These are phyloP conservation scores for Eutrema japonicum DNA, from an alignment of 345 rosid species.

Conservation along the genomic window DNA sequence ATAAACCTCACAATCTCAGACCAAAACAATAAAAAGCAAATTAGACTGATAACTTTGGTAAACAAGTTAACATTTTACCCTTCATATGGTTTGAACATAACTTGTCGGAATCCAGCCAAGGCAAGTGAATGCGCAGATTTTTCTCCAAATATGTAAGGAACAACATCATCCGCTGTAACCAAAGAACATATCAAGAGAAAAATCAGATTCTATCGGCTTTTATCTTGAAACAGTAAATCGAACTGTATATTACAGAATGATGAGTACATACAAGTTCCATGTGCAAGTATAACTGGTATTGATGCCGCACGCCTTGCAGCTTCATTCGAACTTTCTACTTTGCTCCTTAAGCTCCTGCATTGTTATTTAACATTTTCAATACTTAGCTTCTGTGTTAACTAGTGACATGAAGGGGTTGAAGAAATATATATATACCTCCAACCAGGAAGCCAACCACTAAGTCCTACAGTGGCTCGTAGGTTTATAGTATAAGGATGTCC, in stretches of 20 bases:
- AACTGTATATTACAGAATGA: background rate
- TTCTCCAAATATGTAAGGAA: conserved; percentile 61
- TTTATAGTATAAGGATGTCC: conserved; percentile 55
- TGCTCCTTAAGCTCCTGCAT: conserved; percentile 61
- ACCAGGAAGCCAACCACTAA: conserved; percentile 80
- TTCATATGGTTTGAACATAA: conserved; percentile 41
- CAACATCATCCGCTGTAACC: conserved; percentile 67
- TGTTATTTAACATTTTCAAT: conserved; percentile 16
- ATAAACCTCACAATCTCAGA: conserved; percentile 16
- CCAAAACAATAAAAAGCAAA: background rate
- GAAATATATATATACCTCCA: conserved; percentile 50
- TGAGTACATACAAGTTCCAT: conserved; percentile 54
- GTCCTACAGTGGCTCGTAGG: conserved; percentile 59
- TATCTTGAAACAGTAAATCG: conserved; percentile 8
- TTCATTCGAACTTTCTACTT: conserved; percentile 56
- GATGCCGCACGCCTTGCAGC: conserved; percentile 64
- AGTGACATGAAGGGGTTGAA: conserved; percentile 19
- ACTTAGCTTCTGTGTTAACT: background rate
- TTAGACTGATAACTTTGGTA: background rate
- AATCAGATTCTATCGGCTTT: conserved; percentile 6
- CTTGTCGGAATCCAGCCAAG: conserved; percentile 55
- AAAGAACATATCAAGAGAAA: conserved; percentile 13
- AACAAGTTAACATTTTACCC: conserved; percentile 22
- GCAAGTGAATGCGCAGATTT: conserved; percentile 58
- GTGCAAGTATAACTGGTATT: conserved; percentile 62